phyloP scores from a whole-genome alignment of 805 yeast species.

The Jamesozyma piceae region DNA sequence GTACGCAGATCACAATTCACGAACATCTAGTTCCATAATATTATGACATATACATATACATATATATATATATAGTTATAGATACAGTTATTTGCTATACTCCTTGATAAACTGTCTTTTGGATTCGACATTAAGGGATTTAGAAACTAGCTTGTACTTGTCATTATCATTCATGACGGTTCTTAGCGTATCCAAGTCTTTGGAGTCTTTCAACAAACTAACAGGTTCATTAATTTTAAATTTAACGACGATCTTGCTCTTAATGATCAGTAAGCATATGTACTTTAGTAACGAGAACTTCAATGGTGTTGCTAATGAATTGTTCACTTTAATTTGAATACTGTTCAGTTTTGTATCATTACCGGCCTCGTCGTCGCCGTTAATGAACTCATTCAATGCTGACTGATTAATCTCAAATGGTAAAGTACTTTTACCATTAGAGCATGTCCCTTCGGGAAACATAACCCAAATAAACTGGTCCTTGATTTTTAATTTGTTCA shows the following conservation, averaged over 20 bases:
- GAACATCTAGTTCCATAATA: no score
- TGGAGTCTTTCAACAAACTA: constrained; percentile 16
- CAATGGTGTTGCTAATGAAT: constrained; percentile 30
- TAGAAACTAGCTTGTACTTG: constrained; percentile 40
- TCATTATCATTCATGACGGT: constrained; percentile 36
- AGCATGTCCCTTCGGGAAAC: constrained; percentile 75
- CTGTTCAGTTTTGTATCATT: constrained; percentile 5
- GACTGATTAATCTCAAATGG: constrained; percentile 37
- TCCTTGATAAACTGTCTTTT: constrained; percentile 36
- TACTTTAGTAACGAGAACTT: constrained; percentile 3
- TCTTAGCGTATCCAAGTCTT: constrained; percentile 22
- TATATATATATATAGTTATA: no score
- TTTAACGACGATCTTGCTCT: not conserved
- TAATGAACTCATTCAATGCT: constrained; percentile 15
- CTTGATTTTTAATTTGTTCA: constrained; percentile 13
- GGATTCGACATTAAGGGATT: constrained; percentile 33
- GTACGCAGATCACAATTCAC: no score
- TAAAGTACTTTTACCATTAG: constrained; percentile 71
- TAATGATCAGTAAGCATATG: not conserved
- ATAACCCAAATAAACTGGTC: constrained; percentile 34
- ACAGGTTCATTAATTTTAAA: constrained; percentile 9
- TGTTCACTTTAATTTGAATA: constrained; percentile 24
- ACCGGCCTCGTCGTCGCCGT: constrained; percentile 4
- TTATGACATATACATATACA: no score
- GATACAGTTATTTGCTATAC: no score